Evolutionary conservation across 2,329 filamentous ascomycete genomes (phyloP).

Genomic region (Cladosporium sp.): DNA sequence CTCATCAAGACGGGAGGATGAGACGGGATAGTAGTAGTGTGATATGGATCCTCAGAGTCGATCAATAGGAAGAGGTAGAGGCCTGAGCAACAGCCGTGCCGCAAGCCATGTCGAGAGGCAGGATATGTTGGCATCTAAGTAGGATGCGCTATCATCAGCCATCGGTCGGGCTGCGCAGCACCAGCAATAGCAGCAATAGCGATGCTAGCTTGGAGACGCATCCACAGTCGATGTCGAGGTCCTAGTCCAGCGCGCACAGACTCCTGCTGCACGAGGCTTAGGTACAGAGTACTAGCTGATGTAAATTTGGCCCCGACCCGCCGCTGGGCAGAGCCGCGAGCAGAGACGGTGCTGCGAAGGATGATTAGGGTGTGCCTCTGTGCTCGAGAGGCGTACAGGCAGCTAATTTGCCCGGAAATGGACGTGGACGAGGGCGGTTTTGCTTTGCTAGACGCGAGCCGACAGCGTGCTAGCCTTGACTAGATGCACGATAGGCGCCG

Average conservation of each 20-base stretch:
- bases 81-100: slow-evolving; percentile 5
- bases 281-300: slow-evolving; percentile 19
- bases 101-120: slow-evolving; percentile 13
- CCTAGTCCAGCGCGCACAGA: slow-evolving; percentile 15
- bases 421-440: neutral
- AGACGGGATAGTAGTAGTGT: slow-evolving; percentile 9
- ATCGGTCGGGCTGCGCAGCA: slow-evolving; percentile 16
- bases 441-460: slow-evolving; percentile 11
- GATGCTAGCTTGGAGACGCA: slow-evolving; percentile 9
- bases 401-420: slow-evolving; percentile 9
- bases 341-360: slow-evolving; percentile 11
- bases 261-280: slow-evolving; percentile 19
- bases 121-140: slow-evolving; percentile 17
- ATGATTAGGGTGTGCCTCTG: slow-evolving; percentile 19
- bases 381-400: slow-evolving; percentile 14
- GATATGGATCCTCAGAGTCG: slow-evolving; percentile 7
- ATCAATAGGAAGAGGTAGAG: slow-evolving; percentile 9
- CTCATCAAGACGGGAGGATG: slow-evolving; percentile 28
- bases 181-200: slow-evolving; percentile 20
- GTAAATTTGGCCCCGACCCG: slow-evolving; percentile 18
- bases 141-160: slow-evolving; percentile 18
- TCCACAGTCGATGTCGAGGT: slow-evolving; percentile 12
- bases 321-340: slow-evolving; percentile 19
- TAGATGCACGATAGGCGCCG: slow-evolving; percentile 17
- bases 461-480: slow-evolving; percentile 1